Conservation (phyloP, 1,284 basidiomycete species). For the Rhodotorula sp. region DNA sequence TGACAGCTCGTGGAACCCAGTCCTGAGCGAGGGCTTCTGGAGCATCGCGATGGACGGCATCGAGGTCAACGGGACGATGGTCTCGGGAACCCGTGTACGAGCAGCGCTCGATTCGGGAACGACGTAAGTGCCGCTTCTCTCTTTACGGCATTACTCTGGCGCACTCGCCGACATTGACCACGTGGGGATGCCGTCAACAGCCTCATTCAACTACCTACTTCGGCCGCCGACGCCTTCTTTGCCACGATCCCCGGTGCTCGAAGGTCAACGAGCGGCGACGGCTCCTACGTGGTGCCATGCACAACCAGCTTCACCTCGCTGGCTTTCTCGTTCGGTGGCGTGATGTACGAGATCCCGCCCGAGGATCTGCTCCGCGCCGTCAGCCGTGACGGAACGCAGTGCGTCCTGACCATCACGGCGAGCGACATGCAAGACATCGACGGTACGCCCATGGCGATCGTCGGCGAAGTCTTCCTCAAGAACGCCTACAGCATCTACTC, state of each 20-base stretch:
- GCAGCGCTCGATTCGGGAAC: slow-evolving; percentile 17
- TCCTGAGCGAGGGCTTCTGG: slow-evolving; percentile 21
- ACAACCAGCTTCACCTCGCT: slow-evolving; percentile 8
- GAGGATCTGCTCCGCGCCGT: slow-evolving; percentile 20
- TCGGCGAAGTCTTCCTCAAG: slow-evolving; percentile 24
- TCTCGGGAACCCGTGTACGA: background rate
- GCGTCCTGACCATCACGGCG: slow-evolving; percentile 17
- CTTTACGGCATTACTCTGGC: too few species aligned
- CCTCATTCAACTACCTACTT: slow-evolving; percentile 22
- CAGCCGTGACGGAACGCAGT: slow-evolving; percentile 14
- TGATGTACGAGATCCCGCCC: slow-evolving; percentile 18
- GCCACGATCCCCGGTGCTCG: slow-evolving; percentile 5
- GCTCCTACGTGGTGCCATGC: slow-evolving; percentile 22
- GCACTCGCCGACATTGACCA: too few species aligned
- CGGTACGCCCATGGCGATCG: slow-evolving; percentile 2
- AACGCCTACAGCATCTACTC: slow-evolving; percentile 37
- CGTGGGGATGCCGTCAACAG: background rate
- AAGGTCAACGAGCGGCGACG: too few species aligned
- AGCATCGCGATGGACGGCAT: slow-evolving; percentile 13
- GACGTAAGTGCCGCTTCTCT: background rate
- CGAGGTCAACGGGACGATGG: slow-evolving; percentile 1
- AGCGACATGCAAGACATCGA: slow-evolving; percentile 12
- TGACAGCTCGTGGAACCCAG: slow-evolving; percentile 15
- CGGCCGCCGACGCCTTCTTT: slow-evolving; percentile 15
- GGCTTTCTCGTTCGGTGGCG: slow-evolving; percentile 12